Percentiles rank a stretch among this genome's conserved stretches.
phyloP scores from a whole-genome alignment of 2,329 filamentous ascomycete genomes.

The Sclerotinia spermophila region DNA sequence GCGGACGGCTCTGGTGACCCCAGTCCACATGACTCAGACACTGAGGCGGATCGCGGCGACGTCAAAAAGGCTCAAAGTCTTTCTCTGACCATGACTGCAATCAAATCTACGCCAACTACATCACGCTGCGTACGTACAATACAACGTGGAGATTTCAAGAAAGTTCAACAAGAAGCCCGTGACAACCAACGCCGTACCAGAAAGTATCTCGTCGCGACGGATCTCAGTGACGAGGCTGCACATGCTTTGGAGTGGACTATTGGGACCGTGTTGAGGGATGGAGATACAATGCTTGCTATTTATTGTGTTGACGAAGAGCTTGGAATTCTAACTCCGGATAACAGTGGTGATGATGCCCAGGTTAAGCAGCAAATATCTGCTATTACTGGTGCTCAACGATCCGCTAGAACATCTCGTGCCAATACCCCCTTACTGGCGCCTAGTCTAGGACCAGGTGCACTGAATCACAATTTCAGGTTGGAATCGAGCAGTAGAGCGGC shows the following conservation, averaged over 20 bases:
- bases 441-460: conserved; percentile 24
- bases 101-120: conserved; percentile 70
- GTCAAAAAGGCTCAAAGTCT: conserved; percentile 86
- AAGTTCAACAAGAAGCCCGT: conserved; percentile 72
- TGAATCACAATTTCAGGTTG: conserved; percentile 27
- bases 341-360: conserved; percentile 59
- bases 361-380: conserved; percentile 74
- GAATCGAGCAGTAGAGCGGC: conserved; percentile 29
- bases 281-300: conserved; percentile 88
- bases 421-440: conserved; percentile 29
- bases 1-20: conserved; percentile 45
- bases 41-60: conserved; percentile 78
- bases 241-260: conserved; percentile 98
- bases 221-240: conserved; percentile 88
- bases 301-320: conserved; percentile 91
- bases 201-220: conserved; percentile 93
- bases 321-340: conserved; percentile 45
- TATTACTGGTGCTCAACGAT: conserved; percentile 52
- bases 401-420: conserved; percentile 24
- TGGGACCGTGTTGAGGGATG: conserved; percentile 87
- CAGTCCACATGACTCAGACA: conserved; percentile 72
- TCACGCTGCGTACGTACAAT: conserved; percentile 86
- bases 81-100: conserved; percentile 72
- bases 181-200: conserved; percentile 74
- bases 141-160: conserved; percentile 78